A percentile compares a stretch with the other conserved stretches of the same genome.
Conservation (phyloP, 257 asterid species). For the Misopates orontium region DNA sequence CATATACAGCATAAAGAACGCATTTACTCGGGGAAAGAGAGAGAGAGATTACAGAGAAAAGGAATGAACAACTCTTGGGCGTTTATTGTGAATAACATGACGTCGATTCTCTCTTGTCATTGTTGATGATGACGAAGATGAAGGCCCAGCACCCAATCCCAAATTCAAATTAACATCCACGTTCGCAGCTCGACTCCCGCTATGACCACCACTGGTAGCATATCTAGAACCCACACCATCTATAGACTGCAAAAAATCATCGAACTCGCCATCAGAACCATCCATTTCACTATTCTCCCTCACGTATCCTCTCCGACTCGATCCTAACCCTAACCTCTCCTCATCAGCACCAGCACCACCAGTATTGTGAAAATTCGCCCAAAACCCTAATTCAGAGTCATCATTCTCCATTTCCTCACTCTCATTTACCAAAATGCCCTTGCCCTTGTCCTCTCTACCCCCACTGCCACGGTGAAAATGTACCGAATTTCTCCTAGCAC, state of each 20-base stretch:
- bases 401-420: constrained; percentile 53
- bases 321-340: constrained; percentile 29
- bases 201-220: constrained; percentile 31
- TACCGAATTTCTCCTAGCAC: constrained; percentile 7
- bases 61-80: constrained; percentile 85
- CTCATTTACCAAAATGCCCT: constrained; percentile 45
- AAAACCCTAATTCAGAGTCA: constrained; percentile 43
- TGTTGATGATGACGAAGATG: constrained; percentile 50
- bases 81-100: constrained; percentile 59
- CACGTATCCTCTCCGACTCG: constrained; percentile 27
- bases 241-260: constrained; percentile 33
- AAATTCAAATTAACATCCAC: constrained; percentile 63
- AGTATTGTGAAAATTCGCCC: constrained; percentile 28
- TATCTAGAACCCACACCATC: constrained; percentile 32
- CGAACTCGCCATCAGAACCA: constrained; percentile 22
- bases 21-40: not conserved
- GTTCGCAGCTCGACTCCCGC: constrained; percentile 37
- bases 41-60: constrained; percentile 59
- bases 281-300: constrained; percentile 19
- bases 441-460: constrained; percentile 35
- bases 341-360: constrained; percentile 20
- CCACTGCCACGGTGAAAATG: constrained; percentile 17
- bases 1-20: not conserved
- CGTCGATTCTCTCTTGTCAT: constrained; percentile 43
- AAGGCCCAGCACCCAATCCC: constrained; percentile 72